These are phyloP conservation scores for Neurospora sp. DNA, from an alignment of 495 filamentous ascomycete genomes.

Conservation along the genomic window DNA sequence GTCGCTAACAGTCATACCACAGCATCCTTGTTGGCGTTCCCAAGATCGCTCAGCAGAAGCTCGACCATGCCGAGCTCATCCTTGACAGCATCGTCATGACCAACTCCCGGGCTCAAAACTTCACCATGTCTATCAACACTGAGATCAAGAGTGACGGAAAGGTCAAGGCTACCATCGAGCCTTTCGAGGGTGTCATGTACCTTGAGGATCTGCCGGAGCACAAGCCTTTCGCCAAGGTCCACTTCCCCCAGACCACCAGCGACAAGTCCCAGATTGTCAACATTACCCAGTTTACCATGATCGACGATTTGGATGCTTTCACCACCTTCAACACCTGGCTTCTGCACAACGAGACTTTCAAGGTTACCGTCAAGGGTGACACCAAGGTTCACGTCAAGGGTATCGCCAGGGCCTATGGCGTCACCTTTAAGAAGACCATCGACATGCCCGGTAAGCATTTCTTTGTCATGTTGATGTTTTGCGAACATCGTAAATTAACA, in stretches of 20 bases:
- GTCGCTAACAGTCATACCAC: background rate
- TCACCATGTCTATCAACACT: conserved; percentile 48
- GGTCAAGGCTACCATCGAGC: conserved; percentile 33
- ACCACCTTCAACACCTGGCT: conserved; percentile 52
- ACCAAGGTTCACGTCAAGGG: conserved; percentile 31
- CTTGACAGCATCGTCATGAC: conserved; percentile 49
- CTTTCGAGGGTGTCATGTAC: conserved; percentile 35
- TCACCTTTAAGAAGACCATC: conserved; percentile 37
- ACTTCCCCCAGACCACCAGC: conserved; percentile 43
- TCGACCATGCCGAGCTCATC: conserved; percentile 53
- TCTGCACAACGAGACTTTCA: conserved; percentile 26
- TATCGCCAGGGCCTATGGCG: conserved; percentile 23
- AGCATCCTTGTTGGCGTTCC: conserved; percentile 68
- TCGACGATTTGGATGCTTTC: conserved; percentile 46
- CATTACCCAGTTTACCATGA: conserved; percentile 46
- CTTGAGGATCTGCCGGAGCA: conserved; percentile 46
- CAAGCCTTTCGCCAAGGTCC: conserved; percentile 42
- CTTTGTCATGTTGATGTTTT: background rate
- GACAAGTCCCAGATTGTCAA: conserved; percentile 45
- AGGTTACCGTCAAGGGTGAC: conserved; percentile 29
- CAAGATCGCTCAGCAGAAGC: conserved; percentile 57
- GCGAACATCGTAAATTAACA: background rate
- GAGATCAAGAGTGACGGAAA: conserved; percentile 43
- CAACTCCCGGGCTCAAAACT: conserved; percentile 45
- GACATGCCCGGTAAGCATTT: conserved; percentile 20